A percentile compares a stretch with the other conserved stretches of the same genome.
Conservation (phyloP, 2,329 filamentous ascomycete genomes). For the Talaromyces atroroseus region DNA sequence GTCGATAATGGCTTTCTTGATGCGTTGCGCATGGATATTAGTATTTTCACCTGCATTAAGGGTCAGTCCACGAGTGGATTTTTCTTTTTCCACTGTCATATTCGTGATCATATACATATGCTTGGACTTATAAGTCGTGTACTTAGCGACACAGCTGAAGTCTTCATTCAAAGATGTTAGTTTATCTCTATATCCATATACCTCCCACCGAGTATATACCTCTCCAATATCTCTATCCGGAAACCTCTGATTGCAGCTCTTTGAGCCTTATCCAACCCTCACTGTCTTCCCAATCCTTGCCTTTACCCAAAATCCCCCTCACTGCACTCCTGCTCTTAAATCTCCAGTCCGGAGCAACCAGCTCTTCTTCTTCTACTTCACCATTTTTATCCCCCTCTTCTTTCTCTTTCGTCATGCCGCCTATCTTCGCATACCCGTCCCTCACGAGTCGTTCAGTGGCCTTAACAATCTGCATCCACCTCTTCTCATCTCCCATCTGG, state of each 20-base stretch:
- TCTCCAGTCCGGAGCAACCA: slow-evolving; percentile 75
- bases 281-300: slow-evolving; percentile 67
- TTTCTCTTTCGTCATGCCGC: slow-evolving; percentile 53
- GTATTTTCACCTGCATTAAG: not conserved
- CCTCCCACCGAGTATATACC: not conserved
- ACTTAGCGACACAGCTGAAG: not conserved
- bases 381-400: slow-evolving; percentile 36
- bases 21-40: not conserved
- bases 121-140: not conserved
- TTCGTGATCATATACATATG: not conserved
- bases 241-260: slow-evolving; percentile 34
- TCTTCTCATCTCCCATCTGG: slow-evolving; percentile 53
- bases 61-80: not conserved
- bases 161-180: not conserved
- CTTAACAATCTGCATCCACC: slow-evolving; percentile 68
- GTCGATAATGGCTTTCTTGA: not conserved
- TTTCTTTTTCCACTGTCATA: not conserved
- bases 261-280: slow-evolving; percentile 37
- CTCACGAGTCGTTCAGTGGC: slow-evolving; percentile 72
- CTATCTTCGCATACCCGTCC: slow-evolving; percentile 75
- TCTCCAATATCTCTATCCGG: slow-evolving; percentile 14
- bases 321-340: slow-evolving; percentile 83
- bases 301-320: slow-evolving; percentile 75
- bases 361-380: slow-evolving; percentile 34
- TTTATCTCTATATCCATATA: not conserved